Evolutionary conservation across 306 rosid species (phyloP).

Genomic region (Castanea crenata): DNA sequence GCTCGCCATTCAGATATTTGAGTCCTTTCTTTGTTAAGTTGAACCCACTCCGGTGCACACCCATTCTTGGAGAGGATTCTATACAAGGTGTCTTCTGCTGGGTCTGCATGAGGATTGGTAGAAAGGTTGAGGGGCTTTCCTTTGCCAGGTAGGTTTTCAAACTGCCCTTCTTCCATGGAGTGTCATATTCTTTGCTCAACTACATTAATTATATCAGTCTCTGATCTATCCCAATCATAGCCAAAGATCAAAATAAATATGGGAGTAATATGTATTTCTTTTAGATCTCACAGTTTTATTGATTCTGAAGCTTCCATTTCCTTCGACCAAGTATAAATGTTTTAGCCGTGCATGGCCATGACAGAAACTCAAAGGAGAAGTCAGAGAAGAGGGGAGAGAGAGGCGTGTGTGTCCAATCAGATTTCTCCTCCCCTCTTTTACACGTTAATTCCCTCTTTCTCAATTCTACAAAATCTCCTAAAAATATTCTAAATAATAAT

Average conservation of each 20-base stretch:
- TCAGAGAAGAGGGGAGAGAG: no score
- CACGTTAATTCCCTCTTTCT: no score
- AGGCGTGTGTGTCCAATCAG: no score
- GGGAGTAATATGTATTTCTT: no score
- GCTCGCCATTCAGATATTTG: conserved; percentile 54
- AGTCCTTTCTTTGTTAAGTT: conserved; percentile 85
- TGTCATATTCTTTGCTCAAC: conserved; percentile 96
- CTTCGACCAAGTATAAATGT: no score
- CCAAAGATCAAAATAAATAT: neutral
- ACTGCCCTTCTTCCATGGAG: conserved; percentile 96
- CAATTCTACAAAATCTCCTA: no score
- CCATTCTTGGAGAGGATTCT: conserved; percentile 72
- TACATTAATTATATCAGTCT: conserved; percentile 74
- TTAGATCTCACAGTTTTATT: no score
- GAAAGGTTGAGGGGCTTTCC: conserved; percentile 78
- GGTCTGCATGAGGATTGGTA: conserved; percentile 84
- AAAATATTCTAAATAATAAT: no score
- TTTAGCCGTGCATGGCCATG: no score
- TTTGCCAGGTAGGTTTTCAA: conserved; percentile 86
- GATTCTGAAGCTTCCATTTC: no score
- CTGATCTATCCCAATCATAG: conserved; percentile 60
- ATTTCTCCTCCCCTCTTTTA: no score
- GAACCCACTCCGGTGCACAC: conserved; percentile 90
- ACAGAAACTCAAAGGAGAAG: no score
- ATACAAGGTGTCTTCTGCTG: conserved; percentile 85